Percentiles rank a stretch among this genome's conserved stretches.
phyloP scores from a whole-genome alignment of 257 asterid species.

The Solanum paucissectum region DNA sequence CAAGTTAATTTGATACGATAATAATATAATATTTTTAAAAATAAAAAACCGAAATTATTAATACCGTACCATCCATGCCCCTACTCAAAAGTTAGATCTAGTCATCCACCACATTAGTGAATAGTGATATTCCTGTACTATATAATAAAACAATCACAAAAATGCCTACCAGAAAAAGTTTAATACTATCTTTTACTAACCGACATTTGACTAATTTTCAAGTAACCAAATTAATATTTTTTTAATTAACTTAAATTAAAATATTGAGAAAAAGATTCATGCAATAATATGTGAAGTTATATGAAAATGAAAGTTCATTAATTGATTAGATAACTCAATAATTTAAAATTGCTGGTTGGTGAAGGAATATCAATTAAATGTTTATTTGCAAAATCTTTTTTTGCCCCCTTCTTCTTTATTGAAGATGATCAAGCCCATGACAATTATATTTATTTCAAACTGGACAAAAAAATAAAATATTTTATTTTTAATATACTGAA shows the following conservation, averaged over 20 bases:
- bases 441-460: background rate
- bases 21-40: no score
- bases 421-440: background rate
- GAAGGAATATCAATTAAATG: background rate
- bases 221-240: background rate
- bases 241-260: background rate
- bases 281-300: background rate
- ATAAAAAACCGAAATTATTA: background rate
- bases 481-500: background rate
- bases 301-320: background rate
- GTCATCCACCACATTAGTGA: background rate
- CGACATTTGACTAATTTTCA: slow-evolving; percentile 1
- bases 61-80: background rate
- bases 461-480: background rate
- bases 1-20: background rate
- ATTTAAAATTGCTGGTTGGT: background rate
- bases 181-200: background rate
- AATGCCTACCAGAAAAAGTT: background rate
- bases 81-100: background rate
- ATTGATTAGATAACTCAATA: background rate
- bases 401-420: background rate
- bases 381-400: background rate
- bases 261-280: background rate
- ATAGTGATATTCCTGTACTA: background rate
- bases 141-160: background rate